Conservation (phyloP, 345 rosid species). For the Garcia nutans region DNA sequence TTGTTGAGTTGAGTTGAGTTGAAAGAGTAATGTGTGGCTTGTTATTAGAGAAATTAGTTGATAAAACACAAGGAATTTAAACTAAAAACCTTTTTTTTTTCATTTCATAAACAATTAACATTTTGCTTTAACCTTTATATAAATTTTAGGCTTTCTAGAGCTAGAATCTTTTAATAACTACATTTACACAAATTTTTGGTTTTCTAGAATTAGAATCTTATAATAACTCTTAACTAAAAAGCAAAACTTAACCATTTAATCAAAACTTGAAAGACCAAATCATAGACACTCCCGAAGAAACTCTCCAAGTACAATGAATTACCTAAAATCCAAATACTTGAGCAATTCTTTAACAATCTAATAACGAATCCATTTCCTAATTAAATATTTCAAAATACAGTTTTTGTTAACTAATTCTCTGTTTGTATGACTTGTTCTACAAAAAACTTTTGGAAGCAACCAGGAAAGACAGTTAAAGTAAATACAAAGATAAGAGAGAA, state of each 20-base stretch:
- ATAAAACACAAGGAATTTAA: not conserved
- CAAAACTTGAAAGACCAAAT: not conserved
- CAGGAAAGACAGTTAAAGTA: not conserved
- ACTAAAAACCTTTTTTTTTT: not conserved
- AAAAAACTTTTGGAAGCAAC: not conserved
- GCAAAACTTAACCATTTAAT: not conserved
- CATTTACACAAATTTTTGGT: not conserved
- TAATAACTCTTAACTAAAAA: not conserved
- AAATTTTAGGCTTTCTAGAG: not conserved
- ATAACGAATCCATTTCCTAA: no score
- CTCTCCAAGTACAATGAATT: not conserved
- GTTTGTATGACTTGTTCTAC: not conserved
- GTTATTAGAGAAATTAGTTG: not conserved
- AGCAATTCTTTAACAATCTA: not conserved
- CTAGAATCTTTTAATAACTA: no score
- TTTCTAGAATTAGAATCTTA: not conserved
- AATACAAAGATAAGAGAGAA: conserved; percentile 15
- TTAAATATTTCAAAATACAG: not conserved
- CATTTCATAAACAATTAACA: not conserved
- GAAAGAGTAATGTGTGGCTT: not conserved
- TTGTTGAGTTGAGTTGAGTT: no score
- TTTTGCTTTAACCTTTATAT: not conserved
- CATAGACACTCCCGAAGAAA: not conserved
- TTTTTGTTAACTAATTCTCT: not conserved
- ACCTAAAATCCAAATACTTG: not conserved